A percentile compares a stretch with the other conserved stretches of the same genome.
Evolutionary conservation across 495 filamentous ascomycete species (phyloP).

Genomic region (Filosporella fistucella): DNA sequence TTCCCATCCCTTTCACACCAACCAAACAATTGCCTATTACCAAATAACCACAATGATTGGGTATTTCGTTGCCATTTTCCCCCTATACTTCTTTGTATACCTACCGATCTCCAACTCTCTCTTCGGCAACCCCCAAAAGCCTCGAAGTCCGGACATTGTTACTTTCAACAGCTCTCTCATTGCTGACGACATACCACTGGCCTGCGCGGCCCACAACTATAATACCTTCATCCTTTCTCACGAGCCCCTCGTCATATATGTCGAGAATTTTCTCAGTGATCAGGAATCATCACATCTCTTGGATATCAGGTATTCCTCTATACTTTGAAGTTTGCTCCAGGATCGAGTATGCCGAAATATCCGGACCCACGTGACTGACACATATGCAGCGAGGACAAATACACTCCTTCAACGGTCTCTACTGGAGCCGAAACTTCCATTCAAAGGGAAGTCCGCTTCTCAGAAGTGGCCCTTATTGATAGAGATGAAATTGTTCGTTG

Average conservation of each 20-base stretch:
- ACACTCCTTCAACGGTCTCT: slow-evolving; percentile 50
- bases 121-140: slow-evolving; percentile 3
- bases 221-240: slow-evolving; percentile 35
- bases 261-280: slow-evolving; percentile 47
- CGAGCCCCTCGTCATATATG: slow-evolving; percentile 51
- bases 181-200: slow-evolving; percentile 17
- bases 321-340: background rate
- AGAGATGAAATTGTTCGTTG: slow-evolving; percentile 52
- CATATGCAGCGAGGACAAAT: slow-evolving; percentile 38
- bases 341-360: background rate
- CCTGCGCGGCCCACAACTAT: slow-evolving; percentile 20
- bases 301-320: slow-evolving; percentile 37
- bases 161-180: slow-evolving; percentile 20
- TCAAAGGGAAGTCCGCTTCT: slow-evolving; percentile 46
- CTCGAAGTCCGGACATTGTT: background rate
- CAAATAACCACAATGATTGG: slow-evolving; percentile 23
- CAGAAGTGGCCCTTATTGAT: slow-evolving; percentile 52
- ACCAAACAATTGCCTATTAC: too few relatives aligned
- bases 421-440: slow-evolving; percentile 38
- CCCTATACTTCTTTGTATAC: slow-evolving; percentile 22
- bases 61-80: slow-evolving; percentile 19
- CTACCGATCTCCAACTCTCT: slow-evolving; percentile 21
- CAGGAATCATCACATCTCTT: slow-evolving; percentile 46
- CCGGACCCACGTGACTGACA: slow-evolving; percentile 15
- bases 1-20: too few relatives aligned